phyloP scores from a whole-genome alignment of 768 basidiomycete genomes.

The Tulasnella sp. region DNA sequence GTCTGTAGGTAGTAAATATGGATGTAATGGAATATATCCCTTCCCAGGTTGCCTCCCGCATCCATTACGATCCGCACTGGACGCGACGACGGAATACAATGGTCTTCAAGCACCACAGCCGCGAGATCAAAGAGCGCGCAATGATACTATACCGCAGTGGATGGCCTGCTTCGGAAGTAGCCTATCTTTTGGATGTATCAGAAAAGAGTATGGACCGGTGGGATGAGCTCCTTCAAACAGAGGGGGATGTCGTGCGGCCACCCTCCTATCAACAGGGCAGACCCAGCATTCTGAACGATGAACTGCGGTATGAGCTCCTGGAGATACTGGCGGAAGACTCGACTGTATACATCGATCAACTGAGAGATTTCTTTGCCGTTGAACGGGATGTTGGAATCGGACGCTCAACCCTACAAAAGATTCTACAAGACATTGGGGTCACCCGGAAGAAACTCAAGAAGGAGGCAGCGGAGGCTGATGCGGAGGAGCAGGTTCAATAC shows the following conservation, averaged over 20 bases:
- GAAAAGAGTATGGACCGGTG: not conserved
- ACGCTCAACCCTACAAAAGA: not conserved
- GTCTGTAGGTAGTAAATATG: too few species aligned
- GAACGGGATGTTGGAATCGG: not conserved
- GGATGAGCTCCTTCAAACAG: not conserved
- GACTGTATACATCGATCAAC: not conserved
- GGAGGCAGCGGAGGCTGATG: conserved; percentile 14
- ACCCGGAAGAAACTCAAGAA: conserved; percentile 16
- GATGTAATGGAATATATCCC: too few species aligned
- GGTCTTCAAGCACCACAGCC: too few species aligned
- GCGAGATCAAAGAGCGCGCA: not conserved
- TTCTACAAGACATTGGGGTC: not conserved
- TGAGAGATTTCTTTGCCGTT: not conserved
- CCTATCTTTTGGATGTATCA: not conserved
- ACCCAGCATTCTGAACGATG: not conserved
- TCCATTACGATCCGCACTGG: too few species aligned
- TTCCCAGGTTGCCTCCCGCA: too few species aligned
- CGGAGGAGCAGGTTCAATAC: not conserved
- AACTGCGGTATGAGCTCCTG: not conserved
- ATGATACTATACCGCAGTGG: not conserved
- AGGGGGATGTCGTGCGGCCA: not conserved
- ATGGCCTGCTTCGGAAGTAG: not conserved
- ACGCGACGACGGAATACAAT: too few species aligned
- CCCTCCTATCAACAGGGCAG: not conserved
- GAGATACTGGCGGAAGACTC: not conserved